Evolutionary conservation across 352 stramenopile species (phyloP).

Genomic region (Pythium plurisporium): DNA sequence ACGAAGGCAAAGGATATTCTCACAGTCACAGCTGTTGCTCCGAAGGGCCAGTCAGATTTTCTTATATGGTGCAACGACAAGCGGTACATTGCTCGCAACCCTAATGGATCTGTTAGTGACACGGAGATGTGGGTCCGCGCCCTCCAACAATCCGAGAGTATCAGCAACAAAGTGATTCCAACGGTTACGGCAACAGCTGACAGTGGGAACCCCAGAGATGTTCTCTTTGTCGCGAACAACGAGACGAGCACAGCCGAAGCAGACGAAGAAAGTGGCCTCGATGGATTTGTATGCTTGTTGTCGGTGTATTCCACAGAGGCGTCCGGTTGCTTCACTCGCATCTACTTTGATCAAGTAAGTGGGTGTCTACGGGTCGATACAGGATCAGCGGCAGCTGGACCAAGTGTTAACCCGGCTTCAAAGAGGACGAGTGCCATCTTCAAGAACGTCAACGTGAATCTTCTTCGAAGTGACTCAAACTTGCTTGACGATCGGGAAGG

Average conservation of each 20-base stretch:
- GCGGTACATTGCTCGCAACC: slow-evolving; percentile 25
- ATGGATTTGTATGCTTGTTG: slow-evolving; percentile 60
- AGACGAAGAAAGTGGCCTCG: slow-evolving; percentile 20
- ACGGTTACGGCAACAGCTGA: slow-evolving; percentile 25
- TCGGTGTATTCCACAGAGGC: slow-evolving; percentile 70
- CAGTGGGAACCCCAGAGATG: slow-evolving; percentile 13
- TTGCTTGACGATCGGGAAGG: background rate
- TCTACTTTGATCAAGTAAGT: slow-evolving; percentile 72
- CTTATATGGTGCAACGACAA: slow-evolving; percentile 45
- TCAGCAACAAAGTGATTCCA: slow-evolving; percentile 25
- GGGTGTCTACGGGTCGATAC: slow-evolving; percentile 66
- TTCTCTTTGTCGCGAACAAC: slow-evolving; percentile 28
- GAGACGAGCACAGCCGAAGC: background rate
- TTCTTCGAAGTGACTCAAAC: slow-evolving; percentile 12
- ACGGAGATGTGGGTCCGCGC: slow-evolving; percentile 60
- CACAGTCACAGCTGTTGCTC: slow-evolving; percentile 36
- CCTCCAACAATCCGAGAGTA: slow-evolving; percentile 43
- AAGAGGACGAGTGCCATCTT: slow-evolving; percentile 57
- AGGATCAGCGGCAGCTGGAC: slow-evolving; percentile 37
- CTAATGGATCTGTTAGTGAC: slow-evolving; percentile 18
- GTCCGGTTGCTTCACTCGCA: slow-evolving; percentile 54
- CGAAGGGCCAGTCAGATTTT: slow-evolving; percentile 33
- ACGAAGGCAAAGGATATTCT: slow-evolving; percentile 32
- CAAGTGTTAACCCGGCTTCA: slow-evolving; percentile 49
- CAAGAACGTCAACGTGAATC: slow-evolving; percentile 54